Conservation (phyloP, 768 basidiomycete genomes). For the Tulasnella sp. region DNA sequence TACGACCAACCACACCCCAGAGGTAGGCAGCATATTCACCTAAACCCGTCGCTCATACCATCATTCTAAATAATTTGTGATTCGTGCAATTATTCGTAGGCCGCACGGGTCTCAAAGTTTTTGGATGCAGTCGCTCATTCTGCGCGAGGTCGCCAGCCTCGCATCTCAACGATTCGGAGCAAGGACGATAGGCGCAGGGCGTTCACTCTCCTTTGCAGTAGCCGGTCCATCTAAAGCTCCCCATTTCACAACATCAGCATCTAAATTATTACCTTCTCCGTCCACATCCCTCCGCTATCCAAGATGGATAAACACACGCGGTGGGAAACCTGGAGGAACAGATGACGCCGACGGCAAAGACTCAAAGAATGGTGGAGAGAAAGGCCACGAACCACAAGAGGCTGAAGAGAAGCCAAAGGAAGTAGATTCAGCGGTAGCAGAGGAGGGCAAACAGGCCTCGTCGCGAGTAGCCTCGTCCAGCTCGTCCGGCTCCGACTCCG, state of each 20-base stretch:
- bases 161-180: background rate
- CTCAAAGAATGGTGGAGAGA: conserved; percentile 20
- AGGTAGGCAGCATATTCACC: background rate
- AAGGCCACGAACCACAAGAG: conserved; percentile 8
- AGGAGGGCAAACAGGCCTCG: conserved; percentile 6
- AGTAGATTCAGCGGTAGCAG: conserved; percentile 26
- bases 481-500: conserved; percentile 30
- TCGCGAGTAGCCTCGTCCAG: conserved; percentile 30
- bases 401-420: background rate
- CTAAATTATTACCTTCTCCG: conserved; percentile 9
- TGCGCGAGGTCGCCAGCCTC: conserved; percentile 3
- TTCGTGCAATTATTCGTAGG: background rate
- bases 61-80: background rate
- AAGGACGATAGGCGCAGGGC: background rate
- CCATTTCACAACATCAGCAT: conserved; percentile 11
- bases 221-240: conserved; percentile 7
- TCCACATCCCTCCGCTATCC: conserved; percentile 26
- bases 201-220: conserved; percentile 14
- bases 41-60: background rate
- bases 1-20: conserved; percentile 5
- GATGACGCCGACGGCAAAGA: conserved; percentile 8
- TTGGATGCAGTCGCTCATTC: conserved; percentile 10
- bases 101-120: conserved; percentile 2
- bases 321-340: conserved; percentile 20
- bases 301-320: conserved; percentile 32